These are phyloP conservation scores for Pythium utonaiense DNA, from an alignment of 352 stramenopile species.

Conservation along the genomic window DNA sequence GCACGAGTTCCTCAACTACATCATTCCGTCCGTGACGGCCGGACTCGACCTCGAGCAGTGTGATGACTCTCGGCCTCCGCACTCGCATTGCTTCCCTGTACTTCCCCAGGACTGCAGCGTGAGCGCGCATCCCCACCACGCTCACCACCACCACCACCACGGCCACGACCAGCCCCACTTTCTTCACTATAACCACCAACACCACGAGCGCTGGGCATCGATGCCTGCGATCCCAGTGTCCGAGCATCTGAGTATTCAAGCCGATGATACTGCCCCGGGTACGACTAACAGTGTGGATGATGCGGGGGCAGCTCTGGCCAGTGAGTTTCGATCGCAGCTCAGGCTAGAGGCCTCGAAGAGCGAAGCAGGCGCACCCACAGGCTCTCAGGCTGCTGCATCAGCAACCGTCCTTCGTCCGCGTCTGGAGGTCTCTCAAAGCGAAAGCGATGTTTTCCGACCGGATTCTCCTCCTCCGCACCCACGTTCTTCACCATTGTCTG, in stretches of 20 bases:
- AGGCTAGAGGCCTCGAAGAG: constrained; percentile 22
- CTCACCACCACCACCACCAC: constrained; percentile 29
- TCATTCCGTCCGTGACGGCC: constrained; percentile 76
- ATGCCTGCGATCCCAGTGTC: constrained; percentile 21
- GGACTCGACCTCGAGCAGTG: constrained; percentile 49
- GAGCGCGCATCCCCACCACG: constrained; percentile 1
- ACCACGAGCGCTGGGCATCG: constrained; percentile 25
- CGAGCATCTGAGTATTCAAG: background rate
- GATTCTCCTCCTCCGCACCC: constrained; percentile 22
- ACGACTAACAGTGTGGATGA: too few relatives aligned
- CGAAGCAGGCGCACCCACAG: constrained; percentile 8
- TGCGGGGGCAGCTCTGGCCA: background rate
- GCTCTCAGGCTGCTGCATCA: background rate
- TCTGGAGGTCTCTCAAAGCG: constrained; percentile 31
- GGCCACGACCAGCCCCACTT: constrained; percentile 23
- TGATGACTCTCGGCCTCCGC: constrained; percentile 7
- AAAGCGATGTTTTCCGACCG: constrained; percentile 29
- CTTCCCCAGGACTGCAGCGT: constrained; percentile 15
- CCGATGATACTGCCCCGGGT: background rate
- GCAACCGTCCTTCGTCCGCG: background rate
- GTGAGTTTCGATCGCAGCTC: constrained; percentile 4
- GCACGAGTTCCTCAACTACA: constrained; percentile 77
- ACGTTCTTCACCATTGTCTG: background rate
- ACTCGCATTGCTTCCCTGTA: constrained; percentile 13
- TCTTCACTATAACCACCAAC: constrained; percentile 11